A percentile compares a stretch with the other conserved stretches of the same genome.
Evolutionary conservation across 2,329 filamentous ascomycete species (phyloP).

Genomic region (Xylariaceae sp.): DNA sequence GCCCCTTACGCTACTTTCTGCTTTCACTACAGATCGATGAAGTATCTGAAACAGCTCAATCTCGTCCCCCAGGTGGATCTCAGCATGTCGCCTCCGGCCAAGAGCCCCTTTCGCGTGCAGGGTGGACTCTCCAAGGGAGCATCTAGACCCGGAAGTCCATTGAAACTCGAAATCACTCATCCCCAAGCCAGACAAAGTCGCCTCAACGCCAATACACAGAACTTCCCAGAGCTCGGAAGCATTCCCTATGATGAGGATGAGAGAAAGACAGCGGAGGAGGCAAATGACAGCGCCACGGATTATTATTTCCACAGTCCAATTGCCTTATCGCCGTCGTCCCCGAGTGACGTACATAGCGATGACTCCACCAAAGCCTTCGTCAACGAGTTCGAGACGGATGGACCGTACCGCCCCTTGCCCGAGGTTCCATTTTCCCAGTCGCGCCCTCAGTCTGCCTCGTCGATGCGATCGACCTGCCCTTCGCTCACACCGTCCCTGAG

Average conservation of each 20-base stretch:
- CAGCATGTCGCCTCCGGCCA: conserved; percentile 5
- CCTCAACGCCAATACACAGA: conserved; percentile 14
- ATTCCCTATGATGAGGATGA: conserved; percentile 2
- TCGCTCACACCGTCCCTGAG: conserved; percentile 30
- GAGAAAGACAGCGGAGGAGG: conserved; percentile 4
- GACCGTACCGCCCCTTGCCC: conserved; percentile 25
- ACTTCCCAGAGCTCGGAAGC: conserved; percentile 13
- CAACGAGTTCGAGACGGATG: conserved; percentile 3
- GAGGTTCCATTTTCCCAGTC: conserved; percentile 22
- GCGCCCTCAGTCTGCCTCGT: conserved; percentile 25
- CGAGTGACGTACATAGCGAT: not conserved
- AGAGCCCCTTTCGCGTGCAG: not conserved
- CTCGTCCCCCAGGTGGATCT: conserved; percentile 35
- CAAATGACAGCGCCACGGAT: conserved; percentile 4
- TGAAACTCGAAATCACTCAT: not conserved
- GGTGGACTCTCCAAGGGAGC: not conserved
- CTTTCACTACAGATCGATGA: conserved; percentile 52
- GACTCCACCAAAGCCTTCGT: conserved; percentile 3
- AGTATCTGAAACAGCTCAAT: conserved; percentile 42
- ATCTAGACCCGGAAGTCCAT: not conserved
- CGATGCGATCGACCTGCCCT: conserved; percentile 27
- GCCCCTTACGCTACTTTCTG: conserved; percentile 48
- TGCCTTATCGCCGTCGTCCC: conserved; percentile 8
- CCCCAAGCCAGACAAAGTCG: conserved; percentile 12
- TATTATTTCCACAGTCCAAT: conserved; percentile 18